Conservation (phyloP, 345 rosid species). For the Arabidopsis thaliana region DNA sequence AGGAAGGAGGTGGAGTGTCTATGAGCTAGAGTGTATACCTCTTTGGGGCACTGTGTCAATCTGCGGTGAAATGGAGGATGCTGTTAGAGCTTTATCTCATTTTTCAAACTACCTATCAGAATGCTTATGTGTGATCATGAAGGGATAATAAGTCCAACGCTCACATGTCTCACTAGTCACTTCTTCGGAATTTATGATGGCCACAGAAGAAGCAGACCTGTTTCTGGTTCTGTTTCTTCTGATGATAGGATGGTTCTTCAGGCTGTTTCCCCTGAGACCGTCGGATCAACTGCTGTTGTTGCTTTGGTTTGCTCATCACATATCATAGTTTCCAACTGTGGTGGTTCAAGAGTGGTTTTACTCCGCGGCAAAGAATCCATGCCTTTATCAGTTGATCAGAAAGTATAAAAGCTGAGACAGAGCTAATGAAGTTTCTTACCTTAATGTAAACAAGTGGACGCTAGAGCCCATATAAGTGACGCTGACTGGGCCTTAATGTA, state of each 20-base stretch:
- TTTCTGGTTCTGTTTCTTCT: slow-evolving; percentile 41
- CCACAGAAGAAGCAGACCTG: slow-evolving; percentile 60
- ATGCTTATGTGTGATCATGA: slow-evolving; percentile 74
- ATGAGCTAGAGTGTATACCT: slow-evolving; percentile 81
- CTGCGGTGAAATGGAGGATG: slow-evolving; percentile 96
- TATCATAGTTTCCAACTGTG: slow-evolving; percentile 87
- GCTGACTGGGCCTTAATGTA: neutral
- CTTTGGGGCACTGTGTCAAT: slow-evolving; percentile 84
- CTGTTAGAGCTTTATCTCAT: slow-evolving; percentile 63
- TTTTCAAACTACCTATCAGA: slow-evolving; percentile 76
- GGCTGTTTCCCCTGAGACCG: slow-evolving; percentile 85
- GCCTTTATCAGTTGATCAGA: slow-evolving; percentile 86
- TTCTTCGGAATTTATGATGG: slow-evolving; percentile 97
- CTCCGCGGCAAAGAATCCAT: slow-evolving; percentile 86
- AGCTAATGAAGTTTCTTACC: too few species aligned
- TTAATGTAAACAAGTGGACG: too few species aligned
- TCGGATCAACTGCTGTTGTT: slow-evolving; percentile 95
- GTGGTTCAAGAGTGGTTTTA: slow-evolving; percentile 91
- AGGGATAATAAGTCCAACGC: slow-evolving; percentile 63
- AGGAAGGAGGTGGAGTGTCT: slow-evolving; percentile 63
- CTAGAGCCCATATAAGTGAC: neutral
- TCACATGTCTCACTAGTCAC: slow-evolving; percentile 75
- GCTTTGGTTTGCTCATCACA: slow-evolving; percentile 92
- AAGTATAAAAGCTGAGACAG: slow-evolving; percentile 52
- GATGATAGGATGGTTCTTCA: slow-evolving; percentile 48